Base-by-base conservation (phyloP, 2,329 filamentous ascomycete species). In the Sclerotiophoma versabilis region DNA sequence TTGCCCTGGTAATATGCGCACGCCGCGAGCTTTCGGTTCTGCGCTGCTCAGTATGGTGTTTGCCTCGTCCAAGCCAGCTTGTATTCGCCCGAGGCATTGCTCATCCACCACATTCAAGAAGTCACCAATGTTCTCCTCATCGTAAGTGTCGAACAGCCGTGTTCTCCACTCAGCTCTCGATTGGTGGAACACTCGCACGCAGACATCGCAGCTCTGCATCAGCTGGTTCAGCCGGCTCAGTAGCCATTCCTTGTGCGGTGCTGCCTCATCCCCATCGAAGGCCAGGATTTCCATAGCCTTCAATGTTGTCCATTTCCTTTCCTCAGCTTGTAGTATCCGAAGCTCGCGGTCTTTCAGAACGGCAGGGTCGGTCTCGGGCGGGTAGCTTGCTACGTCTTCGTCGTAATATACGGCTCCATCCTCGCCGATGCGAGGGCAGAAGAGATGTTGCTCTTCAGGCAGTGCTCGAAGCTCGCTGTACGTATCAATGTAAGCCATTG, bases 1-100 rank as follows among this genome's bases (percentile, higher is more conserved):
- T 23, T 84, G 79, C 1, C 83, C 77, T 23, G 84, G 80, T 22
- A 87, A 72, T 22, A 79, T 74, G 46, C 75, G 73, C 29, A 85
- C 77, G 19, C 76, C 79, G 32, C 85, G 80, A 52, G 81, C 68
- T 36, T 81, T 76, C 3, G 80, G 77, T 2, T 84, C 79, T 7
- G 82, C 72, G 11, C 74, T 74, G 54, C 70, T 62, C 30, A 81
- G 69, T 45, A 76, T 69, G 44, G 69, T 60, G 8, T 71, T 73
- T 19, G 79, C 78, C 37, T 69, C 67, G 38, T 78, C 71, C 38
- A 83, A 65, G 3, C 79, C 79, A 9, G 63, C 59, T 23, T 65
- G 68, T 58, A 83, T 81, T 23, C 80, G 73, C 12, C 70, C 64
- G 17, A 77, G 67, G 52, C 79, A 80, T 64, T 80, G 73, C n/a